These are phyloP conservation scores for Paraleonurus japonicus DNA, from an alignment of 257 asterid species.

Conservation along the genomic window DNA sequence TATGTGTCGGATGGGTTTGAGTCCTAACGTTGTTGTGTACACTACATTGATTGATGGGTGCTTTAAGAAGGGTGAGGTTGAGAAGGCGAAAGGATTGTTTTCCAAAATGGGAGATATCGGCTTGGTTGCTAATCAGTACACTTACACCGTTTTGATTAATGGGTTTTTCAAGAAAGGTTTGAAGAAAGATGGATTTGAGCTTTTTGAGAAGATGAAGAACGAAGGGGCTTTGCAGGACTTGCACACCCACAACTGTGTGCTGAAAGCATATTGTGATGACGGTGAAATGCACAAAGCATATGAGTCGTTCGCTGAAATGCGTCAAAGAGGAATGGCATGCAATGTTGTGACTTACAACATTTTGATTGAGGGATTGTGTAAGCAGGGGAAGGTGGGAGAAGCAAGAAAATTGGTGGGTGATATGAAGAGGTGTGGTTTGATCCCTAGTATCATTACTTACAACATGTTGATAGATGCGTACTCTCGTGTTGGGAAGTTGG, in stretches of 20 bases:
- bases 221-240: conserved; percentile 59
- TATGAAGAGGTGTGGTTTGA: conserved; percentile 54
- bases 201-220: conserved; percentile 58
- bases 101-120: conserved; percentile 48
- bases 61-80: conserved; percentile 52
- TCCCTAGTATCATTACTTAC: conserved; percentile 57
- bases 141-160: conserved; percentile 62
- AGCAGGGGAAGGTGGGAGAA: conserved; percentile 36
- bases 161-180: conserved; percentile 59
- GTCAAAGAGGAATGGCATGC: conserved; percentile 47
- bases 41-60: conserved; percentile 75
- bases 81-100: conserved; percentile 50
- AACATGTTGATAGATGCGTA: conserved; percentile 61
- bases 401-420: conserved; percentile 49
- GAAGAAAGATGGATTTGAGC: conserved; percentile 57
- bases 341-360: conserved; percentile 72
- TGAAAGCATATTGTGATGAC: conserved; percentile 46
- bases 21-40: conserved; percentile 63
- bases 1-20: conserved; percentile 43
- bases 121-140: conserved; percentile 60
- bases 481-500: conserved; percentile 48
- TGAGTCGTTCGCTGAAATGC: conserved; percentile 56
- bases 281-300: conserved; percentile 46
- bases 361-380: conserved; percentile 63
- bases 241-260: conserved; percentile 50